phyloP scores from a whole-genome alignment of 176 grass and related monocot species.

The Zoysia japonica region DNA sequence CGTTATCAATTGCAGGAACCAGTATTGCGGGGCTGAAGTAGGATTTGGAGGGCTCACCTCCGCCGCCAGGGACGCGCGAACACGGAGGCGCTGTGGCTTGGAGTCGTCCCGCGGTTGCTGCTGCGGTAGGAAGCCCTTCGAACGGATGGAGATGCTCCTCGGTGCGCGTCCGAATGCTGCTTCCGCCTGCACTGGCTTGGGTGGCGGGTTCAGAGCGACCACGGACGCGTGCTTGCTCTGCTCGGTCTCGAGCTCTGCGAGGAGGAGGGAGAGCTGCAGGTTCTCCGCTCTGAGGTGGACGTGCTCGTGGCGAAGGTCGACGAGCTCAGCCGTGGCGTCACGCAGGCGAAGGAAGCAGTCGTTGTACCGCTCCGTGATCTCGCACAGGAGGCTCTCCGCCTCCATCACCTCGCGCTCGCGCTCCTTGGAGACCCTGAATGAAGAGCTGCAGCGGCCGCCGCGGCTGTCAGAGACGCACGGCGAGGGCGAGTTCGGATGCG shows the following conservation, averaged over 20 bases:
- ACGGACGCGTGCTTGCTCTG: slow-evolving; percentile 41
- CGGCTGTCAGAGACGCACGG: slow-evolving; percentile 14
- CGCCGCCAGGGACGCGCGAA: slow-evolving; percentile 33
- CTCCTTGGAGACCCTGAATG: slow-evolving; percentile 25
- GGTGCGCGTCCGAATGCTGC: slow-evolving; percentile 37
- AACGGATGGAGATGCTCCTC: slow-evolving; percentile 70
- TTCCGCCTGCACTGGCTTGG: slow-evolving; percentile 37
- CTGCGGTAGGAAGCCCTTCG: slow-evolving; percentile 48
- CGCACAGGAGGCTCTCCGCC: slow-evolving; percentile 53
- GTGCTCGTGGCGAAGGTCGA: slow-evolving; percentile 59
- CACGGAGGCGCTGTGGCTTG: slow-evolving; percentile 52
- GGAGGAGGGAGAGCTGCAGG: slow-evolving; percentile 54
- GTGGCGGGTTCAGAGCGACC: slow-evolving; percentile 20
- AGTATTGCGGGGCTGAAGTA: slow-evolving; percentile 7
- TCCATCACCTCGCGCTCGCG: slow-evolving; percentile 33
- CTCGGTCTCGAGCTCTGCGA: slow-evolving; percentile 50
- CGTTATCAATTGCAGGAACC: slow-evolving; percentile 12
- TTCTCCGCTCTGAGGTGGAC: slow-evolving; percentile 54
- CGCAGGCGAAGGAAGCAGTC: slow-evolving; percentile 58
- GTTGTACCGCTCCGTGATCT: slow-evolving; percentile 63
- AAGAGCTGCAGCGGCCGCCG: slow-evolving; percentile 15
- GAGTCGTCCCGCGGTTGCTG: slow-evolving; percentile 25
- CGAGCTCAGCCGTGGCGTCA: slow-evolving; percentile 43
- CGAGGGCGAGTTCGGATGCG: slow-evolving; percentile 23
- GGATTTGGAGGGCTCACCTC: slow-evolving; percentile 44